A percentile compares a stretch with the other conserved stretches of the same genome.
phyloP scores from a whole-genome alignment of 257 asterid species.

The Solanum sejunctum region DNA sequence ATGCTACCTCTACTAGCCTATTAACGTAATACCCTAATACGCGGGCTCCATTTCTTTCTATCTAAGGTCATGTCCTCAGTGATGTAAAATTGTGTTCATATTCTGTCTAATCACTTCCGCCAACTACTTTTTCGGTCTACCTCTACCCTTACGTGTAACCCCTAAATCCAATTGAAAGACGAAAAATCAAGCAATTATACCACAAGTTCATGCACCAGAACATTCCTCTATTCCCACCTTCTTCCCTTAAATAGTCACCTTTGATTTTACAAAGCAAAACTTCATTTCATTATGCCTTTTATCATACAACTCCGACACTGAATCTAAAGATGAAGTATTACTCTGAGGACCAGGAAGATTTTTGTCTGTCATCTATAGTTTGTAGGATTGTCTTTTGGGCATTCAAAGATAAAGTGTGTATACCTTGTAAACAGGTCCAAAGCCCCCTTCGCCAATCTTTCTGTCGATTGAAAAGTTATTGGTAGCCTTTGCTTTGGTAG shows the following conservation, averaged over 20 bases:
- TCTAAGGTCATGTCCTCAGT: too few species aligned
- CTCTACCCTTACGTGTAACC: too few species aligned
- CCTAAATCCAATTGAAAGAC: too few species aligned
- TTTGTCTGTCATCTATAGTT: neutral
- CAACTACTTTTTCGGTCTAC: too few species aligned
- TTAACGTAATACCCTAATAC: too few species aligned
- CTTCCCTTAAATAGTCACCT: neutral
- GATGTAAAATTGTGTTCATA: too few species aligned
- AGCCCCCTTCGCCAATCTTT: constrained; percentile 50
- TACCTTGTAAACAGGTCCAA: constrained; percentile 52
- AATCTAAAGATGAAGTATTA: neutral
- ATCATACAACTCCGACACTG: neutral
- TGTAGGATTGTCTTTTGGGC: neutral
- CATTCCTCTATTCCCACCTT: neutral
- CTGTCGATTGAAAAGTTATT: constrained; percentile 20
- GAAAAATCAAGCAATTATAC: too few species aligned
- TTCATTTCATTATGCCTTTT: neutral
- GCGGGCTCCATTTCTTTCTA: too few species aligned
- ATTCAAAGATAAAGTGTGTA: neutral
- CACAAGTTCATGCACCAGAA: neutral
- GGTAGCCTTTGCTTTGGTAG: constrained; percentile 19
- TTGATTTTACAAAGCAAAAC: neutral
- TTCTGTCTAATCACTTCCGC: too few species aligned
- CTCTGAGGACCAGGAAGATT: neutral
- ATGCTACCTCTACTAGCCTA: too few species aligned